Conservation (phyloP, 805 yeast genomes). For the Middelhovenomyces tepae region DNA sequence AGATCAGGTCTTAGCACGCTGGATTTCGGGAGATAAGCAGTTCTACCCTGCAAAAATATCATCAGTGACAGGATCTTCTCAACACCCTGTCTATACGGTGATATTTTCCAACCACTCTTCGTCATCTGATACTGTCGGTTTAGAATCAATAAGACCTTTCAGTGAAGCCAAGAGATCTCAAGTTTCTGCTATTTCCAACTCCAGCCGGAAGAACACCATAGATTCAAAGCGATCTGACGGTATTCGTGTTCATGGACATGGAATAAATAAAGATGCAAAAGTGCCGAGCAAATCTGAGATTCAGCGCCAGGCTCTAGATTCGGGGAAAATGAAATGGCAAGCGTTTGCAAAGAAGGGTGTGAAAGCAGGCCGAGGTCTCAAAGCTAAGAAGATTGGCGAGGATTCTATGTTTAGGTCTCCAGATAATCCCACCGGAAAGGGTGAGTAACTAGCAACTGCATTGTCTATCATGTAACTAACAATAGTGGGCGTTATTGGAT, state of each 20-base stretch:
- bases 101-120: constrained; percentile 15
- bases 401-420: constrained; percentile 18
- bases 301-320: constrained; percentile 14
- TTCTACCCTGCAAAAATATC: constrained; percentile 21
- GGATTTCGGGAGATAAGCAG: constrained; percentile 23
- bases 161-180: constrained; percentile 2
- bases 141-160: no score
- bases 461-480: not conserved
- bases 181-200: not conserved
- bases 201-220: not conserved
- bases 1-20: constrained; percentile 19
- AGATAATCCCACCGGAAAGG: constrained; percentile 13
- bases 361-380: constrained; percentile 5
- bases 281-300: no score
- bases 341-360: constrained; percentile 16
- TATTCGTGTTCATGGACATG: not conserved
- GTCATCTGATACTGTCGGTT: constrained; percentile 18
- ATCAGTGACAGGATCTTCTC: constrained; percentile 21
- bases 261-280: not conserved
- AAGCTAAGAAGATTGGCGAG: constrained; percentile 16
- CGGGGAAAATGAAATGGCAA: constrained; percentile 23
- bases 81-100: constrained; percentile 21
- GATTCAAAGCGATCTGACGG: not conserved
- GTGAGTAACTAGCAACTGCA: constrained; percentile 1
- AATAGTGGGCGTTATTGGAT: constrained; percentile 14